These are phyloP conservation scores for Lecanicillium sp. DNA, from an alignment of 2,329 filamentous ascomycete genomes.

Conservation along the genomic window DNA sequence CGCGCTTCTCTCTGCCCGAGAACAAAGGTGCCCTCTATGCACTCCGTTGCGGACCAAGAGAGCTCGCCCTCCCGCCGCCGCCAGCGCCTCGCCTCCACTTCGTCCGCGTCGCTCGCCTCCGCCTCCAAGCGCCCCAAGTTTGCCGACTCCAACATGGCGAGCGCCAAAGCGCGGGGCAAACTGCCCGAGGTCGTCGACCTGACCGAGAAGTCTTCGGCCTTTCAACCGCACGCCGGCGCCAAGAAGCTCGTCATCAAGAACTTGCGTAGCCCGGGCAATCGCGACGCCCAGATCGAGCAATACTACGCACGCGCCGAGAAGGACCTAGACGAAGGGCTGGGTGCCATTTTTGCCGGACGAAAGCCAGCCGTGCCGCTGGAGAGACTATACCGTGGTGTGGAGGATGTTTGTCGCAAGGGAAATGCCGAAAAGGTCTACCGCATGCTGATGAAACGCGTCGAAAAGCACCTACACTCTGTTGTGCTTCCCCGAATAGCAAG, in stretches of 20 bases:
- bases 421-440: constrained; percentile 62
- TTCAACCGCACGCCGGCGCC: constrained; percentile 69
- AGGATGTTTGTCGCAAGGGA: constrained; percentile 81
- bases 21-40: constrained; percentile 24
- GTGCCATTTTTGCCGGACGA: constrained; percentile 62
- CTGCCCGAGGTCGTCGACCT: constrained; percentile 33
- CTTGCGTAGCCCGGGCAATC: constrained; percentile 57
- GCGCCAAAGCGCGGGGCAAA: constrained; percentile 34
- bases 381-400: constrained; percentile 81
- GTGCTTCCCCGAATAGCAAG: constrained; percentile 52
- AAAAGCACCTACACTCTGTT: constrained; percentile 57
- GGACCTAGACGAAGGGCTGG: constrained; percentile 68
- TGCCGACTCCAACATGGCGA: constrained; percentile 26
- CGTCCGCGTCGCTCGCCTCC: constrained; percentile 22
- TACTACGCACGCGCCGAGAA: constrained; percentile 74
- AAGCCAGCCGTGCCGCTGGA: constrained; percentile 71
- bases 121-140: constrained; percentile 29
- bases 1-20: not conserved
- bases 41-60: constrained; percentile 25
- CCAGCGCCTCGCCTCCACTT: constrained; percentile 30
- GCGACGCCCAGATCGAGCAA: constrained; percentile 56
- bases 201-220: constrained; percentile 35
- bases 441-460: constrained; percentile 60
- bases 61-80: constrained; percentile 32
- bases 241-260: constrained; percentile 95